A percentile compares a stretch with the other conserved stretches of the same genome.
phyloP scores from a whole-genome alignment of 2,329 filamentous ascomycete species.

The Sclerotinia spermophila region DNA sequence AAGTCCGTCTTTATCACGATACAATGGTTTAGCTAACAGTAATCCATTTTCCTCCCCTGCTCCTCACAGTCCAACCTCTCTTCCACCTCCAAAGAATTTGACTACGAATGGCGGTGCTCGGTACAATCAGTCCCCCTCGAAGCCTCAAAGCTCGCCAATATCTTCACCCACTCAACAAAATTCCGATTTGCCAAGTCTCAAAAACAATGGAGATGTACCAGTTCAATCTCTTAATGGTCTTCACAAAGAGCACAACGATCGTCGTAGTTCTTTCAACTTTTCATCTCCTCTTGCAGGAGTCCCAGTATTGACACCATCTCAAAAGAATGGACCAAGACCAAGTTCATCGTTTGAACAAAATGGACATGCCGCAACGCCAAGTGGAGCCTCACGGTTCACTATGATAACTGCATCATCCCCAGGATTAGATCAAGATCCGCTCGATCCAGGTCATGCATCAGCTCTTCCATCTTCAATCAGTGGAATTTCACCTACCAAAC shows the following conservation, averaged over 20 bases:
- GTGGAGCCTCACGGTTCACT: conserved; percentile 11
- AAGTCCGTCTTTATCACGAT: conserved; percentile 16
- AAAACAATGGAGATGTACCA: conserved; percentile 19
- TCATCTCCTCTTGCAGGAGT: conserved; percentile 33
- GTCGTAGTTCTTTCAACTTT: conserved; percentile 32
- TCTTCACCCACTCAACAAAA: conserved; percentile 22
- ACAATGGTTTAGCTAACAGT: conserved; percentile 13
- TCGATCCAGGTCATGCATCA: conserved; percentile 27
- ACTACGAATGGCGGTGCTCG: conserved; percentile 29
- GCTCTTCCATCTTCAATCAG: conserved; percentile 37
- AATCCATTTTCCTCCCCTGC: conserved; percentile 36
- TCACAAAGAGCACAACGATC: conserved; percentile 25
- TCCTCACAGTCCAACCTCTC: conserved; percentile 35
- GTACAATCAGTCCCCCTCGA: conserved; percentile 15
- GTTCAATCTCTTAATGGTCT: conserved; percentile 20
- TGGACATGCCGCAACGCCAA: conserved; percentile 16
- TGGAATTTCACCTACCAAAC: conserved; percentile 47
- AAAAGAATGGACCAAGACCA: conserved; percentile 23
- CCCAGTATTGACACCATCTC: conserved; percentile 33
- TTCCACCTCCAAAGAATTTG: conserved; percentile 35
- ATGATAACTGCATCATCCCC: conserved; percentile 18
- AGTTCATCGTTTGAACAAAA: conserved; percentile 21
- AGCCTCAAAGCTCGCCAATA: conserved; percentile 14
- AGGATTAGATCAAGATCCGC: conserved; percentile 21
- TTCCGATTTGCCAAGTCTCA: conserved; percentile 19